Evolutionary conservation across 192 early-diverging fungal genomes (phyloP).

Genomic region (Jimgerdemannia lactiflua): DNA sequence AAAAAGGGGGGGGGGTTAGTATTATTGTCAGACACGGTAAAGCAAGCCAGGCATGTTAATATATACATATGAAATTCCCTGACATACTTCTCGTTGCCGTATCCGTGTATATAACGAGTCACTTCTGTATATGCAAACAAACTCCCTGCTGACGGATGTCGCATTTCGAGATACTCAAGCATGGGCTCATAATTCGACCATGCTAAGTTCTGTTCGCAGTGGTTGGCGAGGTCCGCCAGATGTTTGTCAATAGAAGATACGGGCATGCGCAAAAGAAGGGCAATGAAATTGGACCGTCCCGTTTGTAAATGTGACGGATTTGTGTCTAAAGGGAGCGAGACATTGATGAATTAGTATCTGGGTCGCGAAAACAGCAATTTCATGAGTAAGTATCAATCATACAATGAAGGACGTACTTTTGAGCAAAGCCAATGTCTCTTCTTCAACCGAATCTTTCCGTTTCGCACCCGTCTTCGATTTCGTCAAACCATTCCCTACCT

Average conservation of each 20-base stretch:
- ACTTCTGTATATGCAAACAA: constrained; percentile 23
- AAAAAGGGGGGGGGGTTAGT: too few species aligned
- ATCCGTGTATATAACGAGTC: neutral
- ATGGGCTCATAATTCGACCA: constrained; percentile 23
- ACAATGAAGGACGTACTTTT: neutral
- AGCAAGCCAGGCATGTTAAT: neutral
- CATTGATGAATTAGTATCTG: neutral
- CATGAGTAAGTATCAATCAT: too few species aligned
- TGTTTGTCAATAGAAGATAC: constrained; percentile 20
- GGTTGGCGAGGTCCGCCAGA: constrained; percentile 17
- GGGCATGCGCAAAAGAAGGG: neutral
- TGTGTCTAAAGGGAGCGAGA: neutral
- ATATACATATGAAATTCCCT: neutral
- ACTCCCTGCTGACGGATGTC: constrained; percentile 36
- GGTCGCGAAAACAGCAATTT: too few species aligned
- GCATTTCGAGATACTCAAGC: constrained; percentile 32
- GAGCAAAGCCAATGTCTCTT: neutral
- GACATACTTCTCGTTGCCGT: neutral
- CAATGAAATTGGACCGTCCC: neutral
- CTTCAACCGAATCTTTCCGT: neutral
- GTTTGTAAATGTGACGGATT: neutral
- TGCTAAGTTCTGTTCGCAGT: constrained; percentile 7
- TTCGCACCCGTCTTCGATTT: neutral
- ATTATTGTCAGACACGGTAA: neutral
- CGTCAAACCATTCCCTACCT: neutral